These are phyloP conservation scores for Aspergillus udagawae DNA, from an alignment of 2,329 filamentous ascomycete species.

Conservation along the genomic window DNA sequence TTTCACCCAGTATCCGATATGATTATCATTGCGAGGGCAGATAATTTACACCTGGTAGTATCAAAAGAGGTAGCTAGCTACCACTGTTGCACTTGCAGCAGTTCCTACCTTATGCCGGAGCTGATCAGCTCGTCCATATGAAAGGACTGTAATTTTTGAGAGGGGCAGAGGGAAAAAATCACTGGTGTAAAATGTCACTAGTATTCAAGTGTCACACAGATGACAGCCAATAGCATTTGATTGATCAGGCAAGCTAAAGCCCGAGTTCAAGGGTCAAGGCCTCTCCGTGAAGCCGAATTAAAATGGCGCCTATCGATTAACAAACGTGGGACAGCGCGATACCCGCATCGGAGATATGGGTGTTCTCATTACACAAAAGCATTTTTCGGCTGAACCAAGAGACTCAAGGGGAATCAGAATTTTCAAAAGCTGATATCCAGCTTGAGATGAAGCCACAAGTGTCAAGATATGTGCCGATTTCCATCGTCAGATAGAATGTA, in stretches of 20 bases:
- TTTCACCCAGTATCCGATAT: not conserved
- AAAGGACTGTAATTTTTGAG: not conserved
- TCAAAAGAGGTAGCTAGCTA: not conserved
- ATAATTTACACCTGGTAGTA: not conserved
- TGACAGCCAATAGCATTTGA: not conserved
- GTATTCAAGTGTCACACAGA: not conserved
- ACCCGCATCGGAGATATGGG: slow-evolving; percentile 9
- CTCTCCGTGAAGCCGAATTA: not conserved
- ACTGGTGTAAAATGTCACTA: not conserved
- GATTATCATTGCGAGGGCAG: not conserved
- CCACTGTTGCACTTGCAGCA: not conserved
- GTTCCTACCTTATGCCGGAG: not conserved
- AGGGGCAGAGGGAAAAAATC: not conserved
- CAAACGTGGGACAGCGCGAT: slow-evolving; percentile 17
- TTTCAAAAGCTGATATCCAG: not conserved
- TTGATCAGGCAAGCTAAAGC: not conserved
- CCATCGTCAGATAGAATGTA: not conserved
- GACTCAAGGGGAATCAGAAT: not conserved
- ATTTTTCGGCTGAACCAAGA: not conserved
- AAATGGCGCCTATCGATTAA: slow-evolving; percentile 12
- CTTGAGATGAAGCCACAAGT: not conserved
- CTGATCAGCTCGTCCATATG: too few species aligned
- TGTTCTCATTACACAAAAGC: not conserved
- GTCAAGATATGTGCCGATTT: not conserved
- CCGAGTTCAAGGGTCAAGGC: not conserved